phyloP scores from a whole-genome alignment of 352 stramenopile genomes.

The Aphanomyces astaci region DNA sequence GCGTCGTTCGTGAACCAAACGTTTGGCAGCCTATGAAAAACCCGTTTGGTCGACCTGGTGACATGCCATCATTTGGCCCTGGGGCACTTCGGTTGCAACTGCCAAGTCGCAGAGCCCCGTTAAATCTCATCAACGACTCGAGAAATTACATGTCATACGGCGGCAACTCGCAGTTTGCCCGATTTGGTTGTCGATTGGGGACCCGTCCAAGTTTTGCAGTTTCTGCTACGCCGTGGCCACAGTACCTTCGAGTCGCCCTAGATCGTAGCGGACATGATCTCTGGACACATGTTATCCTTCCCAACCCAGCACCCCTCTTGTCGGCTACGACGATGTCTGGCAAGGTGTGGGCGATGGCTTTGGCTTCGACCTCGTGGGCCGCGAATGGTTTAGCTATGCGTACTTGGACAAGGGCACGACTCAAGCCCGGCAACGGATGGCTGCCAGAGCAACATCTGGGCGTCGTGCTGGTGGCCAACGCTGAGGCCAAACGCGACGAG shows the following conservation, averaged over 20 bases:
- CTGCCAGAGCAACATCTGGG: conserved; percentile 37
- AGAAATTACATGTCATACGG: not conserved
- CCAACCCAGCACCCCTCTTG: no score
- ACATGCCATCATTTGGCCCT: no score
- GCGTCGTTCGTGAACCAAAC: conserved; percentile 39
- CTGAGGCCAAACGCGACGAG: no score
- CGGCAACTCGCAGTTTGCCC: conserved; percentile 28
- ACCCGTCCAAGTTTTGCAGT: conserved; percentile 40
- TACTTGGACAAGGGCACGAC: conserved; percentile 59
- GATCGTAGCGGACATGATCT: not conserved
- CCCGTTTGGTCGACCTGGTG: conserved; percentile 28
- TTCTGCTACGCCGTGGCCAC: no score
- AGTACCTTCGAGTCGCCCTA: no score
- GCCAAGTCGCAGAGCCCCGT: conserved; percentile 39
- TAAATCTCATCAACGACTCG: conserved; percentile 27
- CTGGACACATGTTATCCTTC: no score
- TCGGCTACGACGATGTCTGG: no score
- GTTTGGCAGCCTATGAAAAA: conserved; percentile 46
- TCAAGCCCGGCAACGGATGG: conserved; percentile 53
- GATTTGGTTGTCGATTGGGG: conserved; percentile 41
- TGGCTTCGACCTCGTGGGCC: conserved; percentile 49
- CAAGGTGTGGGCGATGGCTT: conserved; percentile 38
- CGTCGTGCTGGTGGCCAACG: conserved; percentile 53
- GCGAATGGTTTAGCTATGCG: conserved; percentile 45
- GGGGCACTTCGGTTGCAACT: conserved; percentile 49